Evolutionary conservation across 148 eudicot species (phyloP).

Genomic region (Diospyros kaki): DNA sequence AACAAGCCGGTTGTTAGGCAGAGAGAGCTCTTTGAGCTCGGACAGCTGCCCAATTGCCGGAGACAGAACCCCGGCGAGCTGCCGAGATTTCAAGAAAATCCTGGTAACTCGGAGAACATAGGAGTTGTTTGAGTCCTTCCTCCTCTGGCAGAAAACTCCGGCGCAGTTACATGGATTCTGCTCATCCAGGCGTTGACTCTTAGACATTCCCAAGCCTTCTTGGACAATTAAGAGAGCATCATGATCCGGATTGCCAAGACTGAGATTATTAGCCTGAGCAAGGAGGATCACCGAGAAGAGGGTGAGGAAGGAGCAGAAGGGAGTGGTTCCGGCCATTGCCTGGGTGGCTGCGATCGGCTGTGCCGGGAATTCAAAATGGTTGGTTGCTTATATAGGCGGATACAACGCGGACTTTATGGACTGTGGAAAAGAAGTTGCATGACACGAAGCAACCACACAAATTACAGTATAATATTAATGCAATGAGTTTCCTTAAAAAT

Average conservation of each 20-base stretch:
- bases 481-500: no score
- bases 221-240: constrained; percentile 44
- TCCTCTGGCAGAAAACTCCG: constrained; percentile 59
- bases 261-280: constrained; percentile 30
- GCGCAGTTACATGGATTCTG: constrained; percentile 45
- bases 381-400: constrained; percentile 10
- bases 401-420: neutral
- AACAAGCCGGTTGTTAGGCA: constrained; percentile 47
- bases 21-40: constrained; percentile 70
- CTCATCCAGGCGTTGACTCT: constrained; percentile 23
- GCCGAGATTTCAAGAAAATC: constrained; percentile 40
- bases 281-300: constrained; percentile 34
- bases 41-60: constrained; percentile 52
- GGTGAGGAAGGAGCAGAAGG: constrained; percentile 18
- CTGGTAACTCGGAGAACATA: constrained; percentile 53
- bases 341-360: constrained; percentile 12
- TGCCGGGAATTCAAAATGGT: neutral
- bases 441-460: no score
- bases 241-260: constrained; percentile 45
- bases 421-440: neutral
- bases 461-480: no score
- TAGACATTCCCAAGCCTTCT: constrained; percentile 37
- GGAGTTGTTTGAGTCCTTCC: constrained; percentile 28
- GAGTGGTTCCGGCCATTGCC: constrained; percentile 38
- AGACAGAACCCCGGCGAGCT: constrained; percentile 53